These are phyloP conservation scores for Aspergillus saccharolyticus DNA, from an alignment of 495 filamentous ascomycete species.

Conservation along the genomic window DNA sequence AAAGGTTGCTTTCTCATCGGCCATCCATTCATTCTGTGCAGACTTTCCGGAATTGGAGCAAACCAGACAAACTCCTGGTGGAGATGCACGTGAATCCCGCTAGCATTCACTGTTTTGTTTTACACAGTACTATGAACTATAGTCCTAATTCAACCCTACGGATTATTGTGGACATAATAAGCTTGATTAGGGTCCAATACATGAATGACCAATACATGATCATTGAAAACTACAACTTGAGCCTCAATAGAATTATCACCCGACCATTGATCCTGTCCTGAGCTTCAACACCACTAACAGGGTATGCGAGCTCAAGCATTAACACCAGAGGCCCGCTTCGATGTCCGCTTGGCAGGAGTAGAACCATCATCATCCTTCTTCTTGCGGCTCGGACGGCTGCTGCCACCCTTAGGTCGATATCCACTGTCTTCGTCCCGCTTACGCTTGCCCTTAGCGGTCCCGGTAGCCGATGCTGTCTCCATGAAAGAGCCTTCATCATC, in stretches of 20 bases:
- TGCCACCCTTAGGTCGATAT: constrained; percentile 67
- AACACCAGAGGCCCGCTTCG: constrained; percentile 30
- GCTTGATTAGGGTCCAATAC: not conserved
- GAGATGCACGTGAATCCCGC: constrained; percentile 9
- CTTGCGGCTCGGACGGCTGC: constrained; percentile 55
- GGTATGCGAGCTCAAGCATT: constrained; percentile 13
- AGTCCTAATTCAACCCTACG: too few relatives aligned
- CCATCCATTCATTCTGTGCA: constrained; percentile 9
- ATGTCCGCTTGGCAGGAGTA: constrained; percentile 23
- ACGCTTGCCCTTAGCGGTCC: constrained; percentile 42
- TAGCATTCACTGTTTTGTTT: not conserved
- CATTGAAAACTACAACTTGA: too few relatives aligned
- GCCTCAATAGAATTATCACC: too few relatives aligned
- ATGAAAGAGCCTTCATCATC: constrained; percentile 49
- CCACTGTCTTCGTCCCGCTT: constrained; percentile 65
- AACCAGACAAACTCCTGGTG: constrained; percentile 21
- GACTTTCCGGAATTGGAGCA: constrained; percentile 13
- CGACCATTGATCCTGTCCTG: too few relatives aligned
- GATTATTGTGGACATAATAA: too few relatives aligned
- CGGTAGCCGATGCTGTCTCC: constrained; percentile 35
- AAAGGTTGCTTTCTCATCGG: too few relatives aligned
- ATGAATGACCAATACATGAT: too few relatives aligned
- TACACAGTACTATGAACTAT: too few relatives aligned
- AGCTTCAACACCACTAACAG: not conserved
- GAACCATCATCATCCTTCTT: constrained; percentile 52